phyloP scores from a whole-genome alignment of 2,329 filamentous ascomycete genomes.

The Falciphora oryzae region DNA sequence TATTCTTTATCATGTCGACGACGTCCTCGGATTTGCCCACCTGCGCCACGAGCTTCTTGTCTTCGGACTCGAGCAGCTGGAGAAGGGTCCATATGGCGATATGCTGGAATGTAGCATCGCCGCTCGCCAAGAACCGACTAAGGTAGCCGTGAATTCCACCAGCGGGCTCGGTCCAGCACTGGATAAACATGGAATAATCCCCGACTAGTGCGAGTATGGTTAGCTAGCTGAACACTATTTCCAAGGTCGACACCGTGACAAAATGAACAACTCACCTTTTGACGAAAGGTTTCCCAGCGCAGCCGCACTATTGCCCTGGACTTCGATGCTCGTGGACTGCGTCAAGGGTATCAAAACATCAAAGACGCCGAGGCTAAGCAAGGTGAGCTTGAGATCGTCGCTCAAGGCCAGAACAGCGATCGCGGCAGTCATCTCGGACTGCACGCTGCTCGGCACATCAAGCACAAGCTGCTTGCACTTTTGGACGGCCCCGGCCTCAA shows the following conservation, averaged over 20 bases:
- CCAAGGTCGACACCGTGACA: slow-evolving; percentile 7
- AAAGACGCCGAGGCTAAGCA: slow-evolving; percentile 89
- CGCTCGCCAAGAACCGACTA: slow-evolving; percentile 84
- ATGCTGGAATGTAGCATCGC: slow-evolving; percentile 96
- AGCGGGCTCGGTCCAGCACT: slow-evolving; percentile 87
- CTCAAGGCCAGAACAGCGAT: slow-evolving; percentile 94
- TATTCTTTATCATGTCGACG: slow-evolving; percentile 84
- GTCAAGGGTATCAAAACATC: slow-evolving; percentile 94
- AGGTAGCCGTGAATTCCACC: slow-evolving; percentile 96
- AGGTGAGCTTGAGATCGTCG: slow-evolving; percentile 88
- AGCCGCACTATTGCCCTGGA: slow-evolving; percentile 96
- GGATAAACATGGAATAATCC: slow-evolving; percentile 93
- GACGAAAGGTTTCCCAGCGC: slow-evolving; percentile 93
- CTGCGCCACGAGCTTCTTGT: slow-evolving; percentile 78
- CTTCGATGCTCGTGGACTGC: slow-evolving; percentile 91
- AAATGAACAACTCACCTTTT: slow-evolving; percentile 61
- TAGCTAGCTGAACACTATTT: too few species aligned
- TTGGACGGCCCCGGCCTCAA: slow-evolving; percentile 93
- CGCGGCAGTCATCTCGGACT: slow-evolving; percentile 99
- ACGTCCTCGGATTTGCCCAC: slow-evolving; percentile 90
- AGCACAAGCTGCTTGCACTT: slow-evolving; percentile 98
- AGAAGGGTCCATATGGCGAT: slow-evolving; percentile 98
- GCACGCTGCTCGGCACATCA: slow-evolving; percentile 86
- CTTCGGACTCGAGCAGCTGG: slow-evolving; percentile 91
- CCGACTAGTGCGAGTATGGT: slow-evolving; percentile 56